Conservation (phyloP, 257 asterid genomes). For the Capsicum rhomboideum region DNA sequence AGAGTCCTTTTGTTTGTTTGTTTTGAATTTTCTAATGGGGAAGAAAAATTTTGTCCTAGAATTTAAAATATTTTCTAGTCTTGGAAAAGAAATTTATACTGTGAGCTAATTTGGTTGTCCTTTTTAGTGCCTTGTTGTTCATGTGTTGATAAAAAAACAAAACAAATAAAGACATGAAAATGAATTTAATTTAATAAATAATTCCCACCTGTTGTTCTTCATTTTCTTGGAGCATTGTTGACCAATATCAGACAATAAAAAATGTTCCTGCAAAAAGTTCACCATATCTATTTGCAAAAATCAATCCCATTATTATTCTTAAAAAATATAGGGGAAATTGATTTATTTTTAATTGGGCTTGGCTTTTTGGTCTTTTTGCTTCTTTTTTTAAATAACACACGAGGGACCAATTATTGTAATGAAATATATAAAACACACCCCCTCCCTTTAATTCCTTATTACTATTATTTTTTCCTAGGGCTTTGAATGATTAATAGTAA, state of each 20-base stretch:
- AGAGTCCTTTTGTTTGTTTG: slow-evolving; percentile 27
- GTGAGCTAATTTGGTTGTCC: neutral
- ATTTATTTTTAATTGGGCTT: neutral
- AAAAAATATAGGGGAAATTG: neutral
- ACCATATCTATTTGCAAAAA: neutral
- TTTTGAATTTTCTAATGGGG: slow-evolving; percentile 2
- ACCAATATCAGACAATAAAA: neutral
- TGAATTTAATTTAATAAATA: neutral
- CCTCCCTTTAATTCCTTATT: neutral
- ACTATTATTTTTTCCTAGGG: neutral
- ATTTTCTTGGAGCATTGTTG: neutral
- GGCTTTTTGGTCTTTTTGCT: neutral
- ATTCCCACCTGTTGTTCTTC: neutral
- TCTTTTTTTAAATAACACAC: neutral
- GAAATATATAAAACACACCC: neutral
- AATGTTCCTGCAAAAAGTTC: neutral
- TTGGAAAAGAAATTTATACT: neutral
- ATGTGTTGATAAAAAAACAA: slow-evolving; percentile 5
- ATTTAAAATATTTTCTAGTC: neutral
- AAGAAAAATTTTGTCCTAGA: neutral
- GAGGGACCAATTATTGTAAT: neutral
- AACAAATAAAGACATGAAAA: slow-evolving; percentile 11
- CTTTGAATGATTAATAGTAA: neutral
- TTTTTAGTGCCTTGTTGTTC: neutral
- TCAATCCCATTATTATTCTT: neutral